Evolutionary conservation across 331 rosid genomes (phyloP).

Genomic region (Cydonia oblonga): DNA sequence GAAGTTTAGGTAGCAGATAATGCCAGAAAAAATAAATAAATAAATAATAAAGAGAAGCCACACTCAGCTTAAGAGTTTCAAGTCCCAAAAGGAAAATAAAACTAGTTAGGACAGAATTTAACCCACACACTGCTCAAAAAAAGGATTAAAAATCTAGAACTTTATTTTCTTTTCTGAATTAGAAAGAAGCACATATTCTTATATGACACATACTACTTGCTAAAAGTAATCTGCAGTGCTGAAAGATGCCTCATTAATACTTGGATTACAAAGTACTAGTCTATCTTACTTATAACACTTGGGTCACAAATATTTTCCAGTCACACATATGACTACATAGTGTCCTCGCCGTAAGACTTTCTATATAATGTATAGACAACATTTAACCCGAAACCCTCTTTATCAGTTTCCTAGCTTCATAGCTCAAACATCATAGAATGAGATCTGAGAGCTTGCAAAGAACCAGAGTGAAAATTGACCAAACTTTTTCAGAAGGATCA

Average conservation of each 20-base stretch:
- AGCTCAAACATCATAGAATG: neutral
- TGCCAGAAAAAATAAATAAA: conserved; percentile 7
- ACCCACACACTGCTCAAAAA: neutral
- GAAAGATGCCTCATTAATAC: neutral
- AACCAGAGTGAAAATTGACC: neutral
- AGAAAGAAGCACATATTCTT: neutral
- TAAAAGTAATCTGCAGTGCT: neutral
- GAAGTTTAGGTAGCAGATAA: conserved; percentile 11
- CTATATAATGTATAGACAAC: neutral
- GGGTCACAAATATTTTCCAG: neutral
- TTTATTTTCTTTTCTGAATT: neutral
- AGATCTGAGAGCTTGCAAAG: neutral
- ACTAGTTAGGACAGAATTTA: neutral
- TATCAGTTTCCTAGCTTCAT: neutral
- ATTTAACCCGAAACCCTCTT: neutral
- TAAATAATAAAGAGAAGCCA: neutral
- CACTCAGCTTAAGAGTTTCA: neutral
- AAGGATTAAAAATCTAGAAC: neutral
- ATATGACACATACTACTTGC: neutral
- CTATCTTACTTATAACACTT: neutral
- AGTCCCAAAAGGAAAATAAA: neutral
- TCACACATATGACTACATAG: neutral
- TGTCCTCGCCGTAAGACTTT: neutral
- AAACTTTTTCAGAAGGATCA: neutral
- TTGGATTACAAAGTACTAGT: neutral